phyloP scores from a whole-genome alignment of 2,329 filamentous ascomycete genomes.

The Ramichloridium luteum region DNA sequence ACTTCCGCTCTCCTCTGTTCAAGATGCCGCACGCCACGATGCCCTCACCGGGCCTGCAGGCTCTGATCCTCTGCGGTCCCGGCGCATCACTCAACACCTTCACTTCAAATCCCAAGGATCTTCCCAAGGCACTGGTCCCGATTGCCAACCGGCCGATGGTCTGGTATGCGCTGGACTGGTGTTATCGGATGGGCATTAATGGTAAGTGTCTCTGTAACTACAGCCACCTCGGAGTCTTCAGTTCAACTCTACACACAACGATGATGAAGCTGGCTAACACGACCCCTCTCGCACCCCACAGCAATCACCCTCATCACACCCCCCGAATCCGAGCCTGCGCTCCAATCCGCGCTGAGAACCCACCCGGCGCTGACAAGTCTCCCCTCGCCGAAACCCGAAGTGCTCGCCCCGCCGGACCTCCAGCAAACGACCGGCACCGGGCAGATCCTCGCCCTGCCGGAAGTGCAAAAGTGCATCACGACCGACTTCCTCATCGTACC shows the following conservation, averaged over 20 bases:
- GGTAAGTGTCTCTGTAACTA: slow-evolving; percentile 31
- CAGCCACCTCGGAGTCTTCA: no score
- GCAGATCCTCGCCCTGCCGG: slow-evolving; percentile 71
- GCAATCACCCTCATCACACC: slow-evolving; percentile 47
- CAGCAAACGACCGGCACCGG: slow-evolving; percentile 81
- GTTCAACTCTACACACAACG: no score
- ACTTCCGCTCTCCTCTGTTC: no score
- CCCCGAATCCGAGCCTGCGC: slow-evolving; percentile 47
- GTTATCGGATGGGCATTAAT: slow-evolving; percentile 67
- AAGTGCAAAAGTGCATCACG: slow-evolving; percentile 66
- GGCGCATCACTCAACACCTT: slow-evolving; percentile 74
- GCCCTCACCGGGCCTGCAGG: slow-evolving; percentile 67
- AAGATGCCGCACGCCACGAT: slow-evolving; percentile 65
- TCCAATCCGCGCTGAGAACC: slow-evolving; percentile 59
- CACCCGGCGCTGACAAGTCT: slow-evolving; percentile 66
- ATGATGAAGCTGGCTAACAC: not conserved
- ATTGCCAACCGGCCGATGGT: slow-evolving; percentile 82
- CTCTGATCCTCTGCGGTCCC: slow-evolving; percentile 70
- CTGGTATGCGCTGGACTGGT: slow-evolving; percentile 80
- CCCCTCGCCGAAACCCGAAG: slow-evolving; percentile 58
- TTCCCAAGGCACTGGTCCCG: slow-evolving; percentile 69
- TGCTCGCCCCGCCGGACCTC: slow-evolving; percentile 64
- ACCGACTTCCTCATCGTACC: slow-evolving; percentile 83
- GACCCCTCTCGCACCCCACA: slow-evolving; percentile 9
- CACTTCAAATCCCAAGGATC: slow-evolving; percentile 65